A percentile compares a stretch with the other conserved stretches of the same genome.
Evolutionary conservation across 768 basidiomycete species (phyloP).

Genomic region (Roridomyces roridus): DNA sequence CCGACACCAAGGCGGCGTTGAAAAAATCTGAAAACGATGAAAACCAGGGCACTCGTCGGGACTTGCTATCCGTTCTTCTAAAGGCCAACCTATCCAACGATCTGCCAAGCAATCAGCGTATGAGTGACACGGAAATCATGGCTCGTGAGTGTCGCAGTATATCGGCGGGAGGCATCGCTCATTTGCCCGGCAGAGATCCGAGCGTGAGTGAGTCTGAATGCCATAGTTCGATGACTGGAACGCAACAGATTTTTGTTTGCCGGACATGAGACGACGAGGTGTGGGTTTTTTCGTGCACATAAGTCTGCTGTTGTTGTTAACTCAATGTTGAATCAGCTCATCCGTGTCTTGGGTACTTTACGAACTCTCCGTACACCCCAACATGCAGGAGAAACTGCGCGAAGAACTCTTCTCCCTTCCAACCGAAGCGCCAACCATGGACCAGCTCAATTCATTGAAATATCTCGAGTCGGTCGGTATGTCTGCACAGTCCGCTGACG

Average conservation of each 20-base stretch:
- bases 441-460: slow-evolving; percentile 41
- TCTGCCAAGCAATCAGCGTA: slow-evolving; percentile 44
- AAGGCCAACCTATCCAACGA: slow-evolving; percentile 58
- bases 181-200: slow-evolving; percentile 33
- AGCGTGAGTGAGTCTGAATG: no score
- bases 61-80: slow-evolving; percentile 53
- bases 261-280: slow-evolving; percentile 29
- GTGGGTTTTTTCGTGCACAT: background rate
- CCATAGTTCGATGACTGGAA: no score
- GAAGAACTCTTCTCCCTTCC: slow-evolving; percentile 44
- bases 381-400: slow-evolving; percentile 48
- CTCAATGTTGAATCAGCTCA: background rate
- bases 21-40: slow-evolving; percentile 21
- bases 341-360: slow-evolving; percentile 47
- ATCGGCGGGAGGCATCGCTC: no score
- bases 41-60: slow-evolving; percentile 39
- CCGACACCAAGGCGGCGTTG: slow-evolving; percentile 43
- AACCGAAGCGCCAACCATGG: slow-evolving; percentile 46
- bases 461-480: slow-evolving; percentile 42
- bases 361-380: slow-evolving; percentile 41
- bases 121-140: slow-evolving; percentile 57
- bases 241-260: slow-evolving; percentile 50
- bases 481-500: no score
- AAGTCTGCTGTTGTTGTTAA: background rate
- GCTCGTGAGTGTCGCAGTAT: no score